phyloP scores from a whole-genome alignment of 352 stramenopile species.

The Phytophthora ramorum region DNA sequence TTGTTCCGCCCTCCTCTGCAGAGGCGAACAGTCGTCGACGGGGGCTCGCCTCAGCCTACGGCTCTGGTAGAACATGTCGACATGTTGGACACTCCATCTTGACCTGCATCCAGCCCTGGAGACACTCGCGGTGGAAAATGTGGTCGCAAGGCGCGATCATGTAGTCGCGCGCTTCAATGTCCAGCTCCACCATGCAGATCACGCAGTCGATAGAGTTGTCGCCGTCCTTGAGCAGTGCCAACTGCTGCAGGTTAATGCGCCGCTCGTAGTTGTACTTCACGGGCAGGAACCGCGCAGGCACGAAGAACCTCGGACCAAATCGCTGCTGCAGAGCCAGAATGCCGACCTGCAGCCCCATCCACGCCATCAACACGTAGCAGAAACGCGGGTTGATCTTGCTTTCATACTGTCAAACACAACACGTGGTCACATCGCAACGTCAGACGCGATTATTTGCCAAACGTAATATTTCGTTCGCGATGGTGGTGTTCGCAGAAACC shows the following conservation, averaged over 20 bases:
- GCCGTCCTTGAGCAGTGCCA: slow-evolving; percentile 74
- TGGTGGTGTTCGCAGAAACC: background rate
- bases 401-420: slow-evolving; percentile 58
- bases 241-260: slow-evolving; percentile 70
- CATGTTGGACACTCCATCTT: slow-evolving; percentile 98
- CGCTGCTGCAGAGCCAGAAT: slow-evolving; percentile 93
- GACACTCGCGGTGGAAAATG: slow-evolving; percentile 95
- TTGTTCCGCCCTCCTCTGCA: slow-evolving; percentile 37
- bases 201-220: slow-evolving; percentile 81
- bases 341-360: slow-evolving; percentile 93
- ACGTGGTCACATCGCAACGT: slow-evolving; percentile 16
- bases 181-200: slow-evolving; percentile 89
- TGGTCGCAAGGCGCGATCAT: slow-evolving; percentile 98
- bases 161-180: slow-evolving; percentile 88
- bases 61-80: slow-evolving; percentile 89
- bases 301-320: slow-evolving; percentile 95
- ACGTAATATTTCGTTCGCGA: slow-evolving; percentile 2
- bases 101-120: slow-evolving; percentile 97
- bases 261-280: slow-evolving; percentile 98
- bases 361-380: slow-evolving; percentile 86
- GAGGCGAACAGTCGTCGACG: slow-evolving; percentile 15
- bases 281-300: slow-evolving; percentile 94
- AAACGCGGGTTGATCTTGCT: slow-evolving; percentile 69
- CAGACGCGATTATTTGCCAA: slow-evolving; percentile 9
- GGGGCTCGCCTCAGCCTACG: slow-evolving; percentile 48